Evolutionary conservation across 148 eudicot species (phyloP), one percentile per base, ranked within the genome.

Genomic region (Fallopia convolvulus): DNA sequence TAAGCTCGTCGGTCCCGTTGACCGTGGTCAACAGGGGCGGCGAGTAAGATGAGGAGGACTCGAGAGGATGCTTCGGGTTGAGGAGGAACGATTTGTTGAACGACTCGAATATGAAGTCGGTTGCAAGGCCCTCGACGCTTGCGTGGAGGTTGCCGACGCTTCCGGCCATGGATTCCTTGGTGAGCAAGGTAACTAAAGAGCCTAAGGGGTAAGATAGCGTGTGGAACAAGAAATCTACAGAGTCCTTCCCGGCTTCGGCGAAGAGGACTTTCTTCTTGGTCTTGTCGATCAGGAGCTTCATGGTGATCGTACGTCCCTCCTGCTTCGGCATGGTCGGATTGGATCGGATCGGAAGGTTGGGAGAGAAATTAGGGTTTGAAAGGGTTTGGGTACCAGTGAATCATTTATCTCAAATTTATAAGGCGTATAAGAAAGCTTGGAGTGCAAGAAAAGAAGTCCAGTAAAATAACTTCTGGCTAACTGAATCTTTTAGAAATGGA

Each of bases 211-310:
- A 36, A 0, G 72, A 33, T 0, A 68, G 72, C 2, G 18, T 68
- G 46, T 68, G 72, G 72, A 75, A 52, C 10, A 75, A 33, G 66
- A 75, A 75, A 41, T 75, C 77, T 3, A 75, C 77, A 1, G 15
- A 32, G 0, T 75, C 60, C 52, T 75, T 75, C 10, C 77, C 77
- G 4, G 61, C 77, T 52, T 75, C 77, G 20, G 66, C 77, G 23
- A 75, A 75, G 23, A 75, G 42, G 11, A 75, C 77, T 36, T 33
- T 75, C 65, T n/a, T 15, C 13, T 52, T 36, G 44, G 3, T 23
- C 6, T 4, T 32, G 56, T 75, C 77, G 12, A 75, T 30, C 8
- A 74, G 47, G 47, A 44, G 47, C 7, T 44, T 44, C 47, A 44
- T 44, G 47, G 2, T 44, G 47, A 44, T 44, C 47, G 47, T 6